phyloP scores from a whole-genome alignment of 306 rosid species.

The Cucumis sativus region DNA sequence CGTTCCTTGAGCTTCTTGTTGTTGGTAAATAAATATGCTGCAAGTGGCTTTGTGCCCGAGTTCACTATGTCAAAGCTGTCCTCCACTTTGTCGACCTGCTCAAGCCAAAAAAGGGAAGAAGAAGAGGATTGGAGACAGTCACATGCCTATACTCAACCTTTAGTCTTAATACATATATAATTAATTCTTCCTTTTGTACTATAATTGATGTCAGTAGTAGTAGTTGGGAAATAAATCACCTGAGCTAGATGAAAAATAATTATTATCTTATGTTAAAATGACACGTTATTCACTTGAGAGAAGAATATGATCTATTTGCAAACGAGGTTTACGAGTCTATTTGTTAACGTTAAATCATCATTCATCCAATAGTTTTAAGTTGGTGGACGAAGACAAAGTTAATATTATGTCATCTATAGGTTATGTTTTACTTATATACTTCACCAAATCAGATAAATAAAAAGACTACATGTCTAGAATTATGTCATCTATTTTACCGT shows the following conservation, averaged over 20 bases:
- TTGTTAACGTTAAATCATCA: no score
- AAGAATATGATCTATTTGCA: background rate
- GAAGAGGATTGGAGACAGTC: background rate
- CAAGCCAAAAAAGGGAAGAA: background rate
- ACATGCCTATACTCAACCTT: background rate
- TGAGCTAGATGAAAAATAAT: background rate
- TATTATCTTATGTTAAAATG: no score
- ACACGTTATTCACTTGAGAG: background rate
- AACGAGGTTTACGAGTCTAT: background rate
- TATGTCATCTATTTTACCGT: slow-evolving; percentile 32
- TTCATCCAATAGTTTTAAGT: no score
- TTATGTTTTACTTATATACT: background rate
- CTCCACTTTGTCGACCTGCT: slow-evolving; percentile 74
- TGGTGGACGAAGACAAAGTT: no score
- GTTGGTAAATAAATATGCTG: slow-evolving; percentile 82
- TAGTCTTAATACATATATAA: background rate
- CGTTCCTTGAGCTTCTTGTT: slow-evolving; percentile 60
- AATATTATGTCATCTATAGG: no score
- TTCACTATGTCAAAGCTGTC: slow-evolving; percentile 65
- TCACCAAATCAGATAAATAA: background rate
- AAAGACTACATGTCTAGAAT: background rate
- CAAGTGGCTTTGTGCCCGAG: slow-evolving; percentile 89
- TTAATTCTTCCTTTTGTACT: no score
- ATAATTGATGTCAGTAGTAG: background rate
- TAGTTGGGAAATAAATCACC: background rate